A percentile compares a stretch with the other conserved stretches of the same genome.
These are phyloP conservation scores for Zygoascus ofunaensis DNA, from an alignment of 805 yeast genomes.

Conservation along the genomic window DNA sequence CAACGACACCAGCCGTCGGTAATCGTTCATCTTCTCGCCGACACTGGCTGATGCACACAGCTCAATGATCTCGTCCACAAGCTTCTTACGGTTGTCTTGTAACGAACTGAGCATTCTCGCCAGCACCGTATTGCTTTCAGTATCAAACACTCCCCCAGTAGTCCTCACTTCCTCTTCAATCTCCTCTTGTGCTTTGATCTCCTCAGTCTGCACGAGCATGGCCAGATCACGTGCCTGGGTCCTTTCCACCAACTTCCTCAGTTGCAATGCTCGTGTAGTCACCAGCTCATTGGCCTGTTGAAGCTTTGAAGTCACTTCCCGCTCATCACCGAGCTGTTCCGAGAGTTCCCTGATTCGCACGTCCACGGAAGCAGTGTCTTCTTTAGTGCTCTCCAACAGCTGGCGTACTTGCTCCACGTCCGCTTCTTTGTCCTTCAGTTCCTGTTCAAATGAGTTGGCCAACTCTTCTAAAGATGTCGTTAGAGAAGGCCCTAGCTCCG, in stretches of 20 bases:
- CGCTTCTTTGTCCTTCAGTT: constrained; percentile 45
- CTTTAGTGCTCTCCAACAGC: constrained; percentile 34
- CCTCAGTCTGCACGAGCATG: constrained; percentile 48
- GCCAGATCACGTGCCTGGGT: constrained; percentile 57
- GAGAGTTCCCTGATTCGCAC: constrained; percentile 24
- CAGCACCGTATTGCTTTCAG: constrained; percentile 16
- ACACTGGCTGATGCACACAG: constrained; percentile 38
- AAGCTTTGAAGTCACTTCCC: constrained; percentile 14
- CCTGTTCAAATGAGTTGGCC: constrained; percentile 44
- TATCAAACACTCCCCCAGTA: constrained; percentile 2
- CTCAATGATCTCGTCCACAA: constrained; percentile 42
- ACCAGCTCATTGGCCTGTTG: constrained; percentile 24
- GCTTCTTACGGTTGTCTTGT: constrained; percentile 35
- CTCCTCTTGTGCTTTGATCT: constrained; percentile 26
- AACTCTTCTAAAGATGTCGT: constrained; percentile 28
- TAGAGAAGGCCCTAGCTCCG: constrained; percentile 33
- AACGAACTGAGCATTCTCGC: constrained; percentile 32
- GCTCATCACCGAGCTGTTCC: constrained; percentile 25
- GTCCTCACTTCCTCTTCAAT: constrained; percentile 13
- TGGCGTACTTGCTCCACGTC: constrained; percentile 42
- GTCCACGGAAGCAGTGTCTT: constrained; percentile 33
- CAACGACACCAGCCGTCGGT: constrained; percentile 65
- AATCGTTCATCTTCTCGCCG: constrained; percentile 59
- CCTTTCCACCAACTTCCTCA: constrained; percentile 46
- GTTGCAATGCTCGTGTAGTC: constrained; percentile 24